Conservation (phyloP, 2,329 filamentous ascomycete species). For the Penicillium brevicompactum region DNA sequence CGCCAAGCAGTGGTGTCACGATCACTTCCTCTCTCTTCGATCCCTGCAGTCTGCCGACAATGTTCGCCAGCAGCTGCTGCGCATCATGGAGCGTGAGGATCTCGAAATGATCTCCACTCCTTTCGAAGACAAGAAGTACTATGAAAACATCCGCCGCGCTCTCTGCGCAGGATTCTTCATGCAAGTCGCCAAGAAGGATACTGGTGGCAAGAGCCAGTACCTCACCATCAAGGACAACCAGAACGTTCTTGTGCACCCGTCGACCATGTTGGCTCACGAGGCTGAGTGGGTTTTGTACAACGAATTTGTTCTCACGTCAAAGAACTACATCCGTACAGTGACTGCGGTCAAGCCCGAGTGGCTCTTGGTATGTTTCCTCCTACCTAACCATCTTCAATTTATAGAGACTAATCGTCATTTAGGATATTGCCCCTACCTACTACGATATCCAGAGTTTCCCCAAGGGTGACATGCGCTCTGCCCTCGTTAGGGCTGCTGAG, state of each 20-base stretch:
- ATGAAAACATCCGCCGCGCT: conserved; percentile 92
- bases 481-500: conserved; percentile 57
- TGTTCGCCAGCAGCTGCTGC: conserved; percentile 85
- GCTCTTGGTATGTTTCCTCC: conserved; percentile 70
- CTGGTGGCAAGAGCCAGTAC: conserved; percentile 79
- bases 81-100: conserved; percentile 93
- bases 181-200: conserved; percentile 96
- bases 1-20: conserved; percentile 89
- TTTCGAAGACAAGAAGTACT: conserved; percentile 96
- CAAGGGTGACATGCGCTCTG: conserved; percentile 81
- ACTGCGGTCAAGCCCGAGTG: conserved; percentile 92
- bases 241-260: conserved; percentile 88
- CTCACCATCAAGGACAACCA: conserved; percentile 96
- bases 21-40: conserved; percentile 90
- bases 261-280: conserved; percentile 83
- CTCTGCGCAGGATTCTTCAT: conserved; percentile 97
- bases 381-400: conserved; percentile 5
- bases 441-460: conserved; percentile 82
- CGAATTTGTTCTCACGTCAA: conserved; percentile 95
- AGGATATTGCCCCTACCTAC: conserved; percentile 93
- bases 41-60: conserved; percentile 92
- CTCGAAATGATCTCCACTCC: conserved; percentile 84
- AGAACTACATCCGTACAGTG: conserved; percentile 96
- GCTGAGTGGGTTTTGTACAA: conserved; percentile 98
- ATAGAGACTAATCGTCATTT: conserved; percentile 19